Base-by-base conservation (phyloP, 2,329 filamentous ascomycete genomes). In the Tolypocladium cylindrosporum region DNA sequence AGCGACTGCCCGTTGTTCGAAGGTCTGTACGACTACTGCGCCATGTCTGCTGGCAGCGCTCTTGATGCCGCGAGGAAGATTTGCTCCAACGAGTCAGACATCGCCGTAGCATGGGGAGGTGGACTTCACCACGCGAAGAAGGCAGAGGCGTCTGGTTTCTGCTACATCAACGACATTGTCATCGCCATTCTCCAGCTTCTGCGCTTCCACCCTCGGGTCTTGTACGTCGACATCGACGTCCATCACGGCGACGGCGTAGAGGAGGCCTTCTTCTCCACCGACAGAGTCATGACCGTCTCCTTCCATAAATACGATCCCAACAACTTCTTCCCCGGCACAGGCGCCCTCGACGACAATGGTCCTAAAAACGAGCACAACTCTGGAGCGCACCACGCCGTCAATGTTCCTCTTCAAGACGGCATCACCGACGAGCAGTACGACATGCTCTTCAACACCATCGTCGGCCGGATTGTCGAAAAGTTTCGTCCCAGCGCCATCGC, bases 161-260 rank as follows among this genome's bases (percentile, higher is more conserved):
- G 94, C 77, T 99, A 99, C 75, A 91, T 97, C 75, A 99, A 99
- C 72, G 94, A 99, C 73, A 97, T 97, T 66, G 94, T 97, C 59
- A 82, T 99, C 53, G 91, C 89, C 41, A 94, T 97, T 65, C 81
- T 97, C 42, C 89, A 97, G 70, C 82, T 99, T 11, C 79, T 97
- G 19, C 87, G 89, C 37, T 83, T 87, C 67, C 85, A 92, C 65
- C 86, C 91, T 19, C 88, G 92, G 54, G 92, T 97, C 9, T 80
- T 97, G 59, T 97, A 97, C 73, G 92, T 97, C 66, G 91, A 96
- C 69, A 95, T 96, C 64, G 91, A 96, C 69, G 90, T 96, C 1
- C 91, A 96, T 69, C 91, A 96, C 63, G 91, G 91, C 61, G 91
- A 96, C 69, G 91, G 91, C 55, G 91, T 96, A 21, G 91, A 96